Evolutionary conservation across 257 asterid species (phyloP), one percentile per base, ranked within the genome.

Genomic region (Nicotiana tomentosiformis): DNA sequence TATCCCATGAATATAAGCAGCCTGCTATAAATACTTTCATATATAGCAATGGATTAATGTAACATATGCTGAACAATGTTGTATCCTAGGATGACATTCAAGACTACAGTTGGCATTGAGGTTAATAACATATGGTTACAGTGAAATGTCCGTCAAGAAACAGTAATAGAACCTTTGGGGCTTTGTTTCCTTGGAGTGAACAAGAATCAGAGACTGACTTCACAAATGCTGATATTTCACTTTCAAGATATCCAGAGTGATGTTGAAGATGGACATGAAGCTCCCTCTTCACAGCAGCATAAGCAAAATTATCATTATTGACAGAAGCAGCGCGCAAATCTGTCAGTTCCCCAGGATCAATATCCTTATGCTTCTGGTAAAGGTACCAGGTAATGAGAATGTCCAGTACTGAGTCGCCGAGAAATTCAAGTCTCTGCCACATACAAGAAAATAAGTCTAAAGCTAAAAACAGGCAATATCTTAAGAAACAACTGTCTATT

Each of bases 271-370:
- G 98, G 5, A 85, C 88, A 87, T 94, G 91, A 72, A 96, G 96
- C 74, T 91, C 83, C 37, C 77, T 51, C 83, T 87, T 89, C 81
- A 96, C 95, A 82, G 99, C 93, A 64, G 92, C 97, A 84, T 90
- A 85, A 72, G 98, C 99, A 58, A 96, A 94, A 88, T 85, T 92
- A 85, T 93, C 94, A 76, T 96, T 96, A 84, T 91, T 93, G 65
- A 96, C 99, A 0, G 98, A 93, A 83, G 97, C 97, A 12, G 98
- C 90, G 78, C 98, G 98, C 88, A 96, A 82, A 87, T 94, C 98
- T 4, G 99, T 96, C 87, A 96, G 83, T 84, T 93, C 94, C 77
- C 98, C 99, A 0, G 99, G 98, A 83, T 94, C 99, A 26, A 94
- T 82, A 66, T 91, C 90, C 10, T 83, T 84, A 84, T 96, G 98